A percentile compares a stretch with the other conserved stretches of the same genome.
phyloP scores from a whole-genome alignment of 2,329 filamentous ascomycete species.

The Colletotrichum sp. region DNA sequence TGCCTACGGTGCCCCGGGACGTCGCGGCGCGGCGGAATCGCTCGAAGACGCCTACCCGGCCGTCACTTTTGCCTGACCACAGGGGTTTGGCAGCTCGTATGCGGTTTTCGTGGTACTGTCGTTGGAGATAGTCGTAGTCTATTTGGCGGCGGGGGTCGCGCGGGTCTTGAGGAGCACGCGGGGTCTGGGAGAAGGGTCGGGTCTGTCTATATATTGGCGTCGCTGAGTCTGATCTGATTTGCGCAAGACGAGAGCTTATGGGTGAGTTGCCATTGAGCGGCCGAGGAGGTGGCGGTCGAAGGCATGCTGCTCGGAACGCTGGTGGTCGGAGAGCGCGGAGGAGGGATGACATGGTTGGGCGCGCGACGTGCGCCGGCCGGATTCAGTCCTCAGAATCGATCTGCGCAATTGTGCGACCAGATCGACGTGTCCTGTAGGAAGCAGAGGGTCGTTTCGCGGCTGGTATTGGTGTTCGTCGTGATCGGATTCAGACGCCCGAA shows the following conservation, averaged over 20 bases:
- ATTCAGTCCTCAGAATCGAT: background rate
- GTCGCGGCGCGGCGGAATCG: slow-evolving; percentile 24
- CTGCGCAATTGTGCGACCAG: background rate
- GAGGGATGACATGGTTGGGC: slow-evolving; percentile 23
- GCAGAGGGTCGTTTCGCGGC: too few relatives aligned
- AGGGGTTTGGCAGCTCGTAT: slow-evolving; percentile 37
- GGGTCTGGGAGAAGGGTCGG: slow-evolving; percentile 28
- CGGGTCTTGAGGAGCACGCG: background rate
- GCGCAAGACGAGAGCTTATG: background rate
- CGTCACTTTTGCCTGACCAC: slow-evolving; percentile 35
- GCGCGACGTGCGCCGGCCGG: background rate
- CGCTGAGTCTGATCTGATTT: background rate
- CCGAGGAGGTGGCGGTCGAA: background rate
- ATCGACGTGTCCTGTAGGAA: background rate
- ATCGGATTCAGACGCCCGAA: background rate
- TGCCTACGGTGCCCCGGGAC: slow-evolving; percentile 35
- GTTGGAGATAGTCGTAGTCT: slow-evolving; percentile 1
- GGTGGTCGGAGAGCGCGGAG: slow-evolving; percentile 24
- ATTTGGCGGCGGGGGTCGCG: slow-evolving; percentile 4
- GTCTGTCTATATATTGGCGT: background rate
- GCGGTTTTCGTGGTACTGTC: slow-evolving; percentile 11
- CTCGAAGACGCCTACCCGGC: background rate
- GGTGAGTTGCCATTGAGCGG: background rate
- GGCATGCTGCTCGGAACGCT: background rate
- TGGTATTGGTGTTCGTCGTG: background rate